Conservation (phyloP, 352 stramenopile species). For the Globisporangium cystogenes region DNA sequence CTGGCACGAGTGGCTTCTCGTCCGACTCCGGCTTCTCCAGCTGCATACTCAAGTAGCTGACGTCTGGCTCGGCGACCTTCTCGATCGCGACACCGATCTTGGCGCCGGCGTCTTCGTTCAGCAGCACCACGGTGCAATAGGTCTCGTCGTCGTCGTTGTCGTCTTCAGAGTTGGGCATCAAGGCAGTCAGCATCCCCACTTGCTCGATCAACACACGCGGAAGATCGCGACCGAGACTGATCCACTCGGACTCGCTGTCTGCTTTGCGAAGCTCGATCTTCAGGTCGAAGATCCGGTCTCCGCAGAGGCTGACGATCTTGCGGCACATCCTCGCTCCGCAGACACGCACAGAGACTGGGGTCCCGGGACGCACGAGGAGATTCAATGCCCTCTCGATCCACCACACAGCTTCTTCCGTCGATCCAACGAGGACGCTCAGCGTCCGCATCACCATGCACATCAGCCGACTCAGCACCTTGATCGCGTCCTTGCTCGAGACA, state of each 20-base stretch:
- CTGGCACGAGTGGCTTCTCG: constrained; percentile 6
- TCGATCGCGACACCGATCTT: constrained; percentile 45
- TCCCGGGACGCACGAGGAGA: constrained; percentile 3
- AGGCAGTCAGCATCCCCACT: constrained; percentile 18
- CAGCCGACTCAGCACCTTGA: constrained; percentile 7
- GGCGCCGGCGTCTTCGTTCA: constrained; percentile 28
- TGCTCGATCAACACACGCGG: constrained; percentile 27
- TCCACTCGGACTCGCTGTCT: background rate
- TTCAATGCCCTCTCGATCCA: constrained; percentile 10
- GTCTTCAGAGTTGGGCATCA: constrained; percentile 3
- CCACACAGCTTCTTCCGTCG: constrained; percentile 7
- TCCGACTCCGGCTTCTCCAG: constrained; percentile 2
- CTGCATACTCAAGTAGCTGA: constrained; percentile 22
- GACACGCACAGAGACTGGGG: constrained; percentile 6
- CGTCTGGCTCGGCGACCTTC: constrained; percentile 29
- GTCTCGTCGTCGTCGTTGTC: constrained; percentile 3
- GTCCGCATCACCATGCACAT: constrained; percentile 9
- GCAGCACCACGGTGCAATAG: constrained; percentile 47
- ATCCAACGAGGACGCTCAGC: constrained; percentile 1
- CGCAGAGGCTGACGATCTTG: constrained; percentile 6
- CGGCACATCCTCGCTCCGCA: constrained; percentile 9
- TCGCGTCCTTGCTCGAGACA: background rate
- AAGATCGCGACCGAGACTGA: constrained; percentile 21
- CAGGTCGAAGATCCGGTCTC: constrained; percentile 12
- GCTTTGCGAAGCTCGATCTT: constrained; percentile 3